Evolutionary conservation across 2,329 filamentous ascomycete species (phyloP).

Genomic region (Sporothrix pallida): DNA sequence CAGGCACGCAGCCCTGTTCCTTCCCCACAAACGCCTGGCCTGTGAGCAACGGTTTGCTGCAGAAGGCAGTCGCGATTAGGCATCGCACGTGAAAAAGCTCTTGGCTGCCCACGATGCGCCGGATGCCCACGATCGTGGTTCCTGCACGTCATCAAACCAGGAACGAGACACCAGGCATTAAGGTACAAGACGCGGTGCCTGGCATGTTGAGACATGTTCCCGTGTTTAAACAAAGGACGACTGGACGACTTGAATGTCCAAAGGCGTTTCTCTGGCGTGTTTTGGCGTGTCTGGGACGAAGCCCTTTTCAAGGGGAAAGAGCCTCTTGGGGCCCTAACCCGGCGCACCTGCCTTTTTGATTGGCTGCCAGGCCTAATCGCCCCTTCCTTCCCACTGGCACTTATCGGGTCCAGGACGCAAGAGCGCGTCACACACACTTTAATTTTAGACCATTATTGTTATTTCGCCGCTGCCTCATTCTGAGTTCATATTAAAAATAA

Average conservation of each 20-base stretch:
- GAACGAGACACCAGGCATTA: not conserved
- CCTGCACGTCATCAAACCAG: conserved; percentile 24
- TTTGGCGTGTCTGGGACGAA: not conserved
- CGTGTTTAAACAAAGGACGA: not conserved
- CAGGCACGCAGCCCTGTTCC: conserved; percentile 6
- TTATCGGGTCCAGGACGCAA: conserved; percentile 13
- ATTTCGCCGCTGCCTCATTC: conserved; percentile 27
- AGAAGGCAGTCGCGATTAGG: conserved; percentile 21
- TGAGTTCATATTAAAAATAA: conserved; percentile 13
- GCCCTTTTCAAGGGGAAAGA: not conserved
- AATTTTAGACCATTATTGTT: conserved; percentile 4
- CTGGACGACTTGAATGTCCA: not conserved
- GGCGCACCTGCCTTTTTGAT: conserved; percentile 39
- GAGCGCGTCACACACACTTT: conserved; percentile 31
- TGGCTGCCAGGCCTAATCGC: conserved; percentile 35
- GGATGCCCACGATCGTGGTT: not conserved
- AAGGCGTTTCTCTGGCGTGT: not conserved
- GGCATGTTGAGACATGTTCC: conserved; percentile 4
- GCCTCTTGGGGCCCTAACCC: conserved; percentile 33
- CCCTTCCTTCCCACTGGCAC: conserved; percentile 23
- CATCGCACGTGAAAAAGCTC: conserved; percentile 14
- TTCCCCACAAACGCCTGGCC: conserved; percentile 28
- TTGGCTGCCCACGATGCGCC: conserved; percentile 10
- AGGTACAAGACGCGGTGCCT: not conserved
- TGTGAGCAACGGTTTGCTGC: conserved; percentile 15